phyloP scores from a whole-genome alignment of 2,329 filamentous ascomycete species.

The Aureobasidium mangrovei region DNA sequence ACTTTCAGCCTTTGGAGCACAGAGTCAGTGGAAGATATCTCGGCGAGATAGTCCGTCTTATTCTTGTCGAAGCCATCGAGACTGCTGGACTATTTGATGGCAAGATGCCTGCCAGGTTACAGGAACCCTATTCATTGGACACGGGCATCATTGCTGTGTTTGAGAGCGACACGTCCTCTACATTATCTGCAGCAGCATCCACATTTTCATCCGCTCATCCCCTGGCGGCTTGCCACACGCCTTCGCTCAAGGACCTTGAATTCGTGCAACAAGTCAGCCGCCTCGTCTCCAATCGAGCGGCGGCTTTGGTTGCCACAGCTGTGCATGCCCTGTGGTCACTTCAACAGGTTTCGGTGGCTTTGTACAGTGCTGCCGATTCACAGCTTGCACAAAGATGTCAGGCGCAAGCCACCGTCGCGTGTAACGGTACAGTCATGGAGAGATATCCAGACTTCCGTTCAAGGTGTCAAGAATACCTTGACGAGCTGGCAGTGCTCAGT shows the following conservation, averaged over 20 bases:
- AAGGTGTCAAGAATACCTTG: conserved; percentile 54
- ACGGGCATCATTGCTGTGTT: conserved; percentile 51
- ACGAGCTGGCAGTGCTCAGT: conserved; percentile 43
- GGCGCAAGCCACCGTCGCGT: conserved; percentile 46
- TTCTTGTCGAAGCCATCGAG: conserved; percentile 51
- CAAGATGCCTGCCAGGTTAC: conserved; percentile 42
- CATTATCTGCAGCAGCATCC: conserved; percentile 32
- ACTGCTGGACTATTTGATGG: conserved; percentile 49
- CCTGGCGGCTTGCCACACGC: conserved; percentile 31
- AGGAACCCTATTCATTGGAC: conserved; percentile 51
- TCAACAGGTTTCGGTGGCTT: conserved; percentile 22
- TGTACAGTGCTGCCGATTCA: neutral
- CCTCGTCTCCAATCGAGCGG: conserved; percentile 49
- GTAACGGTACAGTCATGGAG: conserved; percentile 72
- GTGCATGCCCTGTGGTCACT: conserved; percentile 55
- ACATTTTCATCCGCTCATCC: conserved; percentile 46
- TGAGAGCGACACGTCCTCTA: conserved; percentile 39
- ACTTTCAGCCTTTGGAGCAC: conserved; percentile 59
- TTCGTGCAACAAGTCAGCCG: conserved; percentile 47
- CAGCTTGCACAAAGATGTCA: neutral
- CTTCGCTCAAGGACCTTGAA: conserved; percentile 41
- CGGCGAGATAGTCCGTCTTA: conserved; percentile 53
- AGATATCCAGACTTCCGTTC: conserved; percentile 61
- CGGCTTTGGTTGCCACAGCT: conserved; percentile 53
- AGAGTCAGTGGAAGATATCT: conserved; percentile 56